These are phyloP conservation scores for Brassica cretica DNA, from an alignment of 345 rosid genomes.

Conservation along the genomic window DNA sequence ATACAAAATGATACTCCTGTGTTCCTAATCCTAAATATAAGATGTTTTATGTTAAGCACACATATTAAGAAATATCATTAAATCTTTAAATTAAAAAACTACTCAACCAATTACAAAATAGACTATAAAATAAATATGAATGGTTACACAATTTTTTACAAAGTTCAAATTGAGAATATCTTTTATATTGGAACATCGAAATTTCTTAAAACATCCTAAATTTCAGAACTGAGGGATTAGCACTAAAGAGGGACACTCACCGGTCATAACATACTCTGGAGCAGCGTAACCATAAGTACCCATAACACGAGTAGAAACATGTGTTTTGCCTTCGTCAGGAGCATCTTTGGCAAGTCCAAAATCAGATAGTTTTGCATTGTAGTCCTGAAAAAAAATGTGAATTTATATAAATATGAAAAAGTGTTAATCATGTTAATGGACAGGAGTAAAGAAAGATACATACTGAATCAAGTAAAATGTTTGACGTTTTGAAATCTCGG, in stretches of 20 bases:
- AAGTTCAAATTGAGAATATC: too few relatives aligned
- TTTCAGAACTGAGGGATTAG: not conserved
- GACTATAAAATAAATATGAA: too few relatives aligned
- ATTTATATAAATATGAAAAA: not conserved
- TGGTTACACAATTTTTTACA: too few relatives aligned
- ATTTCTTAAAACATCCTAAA: too few relatives aligned
- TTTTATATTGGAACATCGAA: too few relatives aligned
- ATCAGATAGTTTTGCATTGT: conserved; percentile 93
- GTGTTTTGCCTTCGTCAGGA: conserved; percentile 98
- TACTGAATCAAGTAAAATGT: conserved; percentile 79
- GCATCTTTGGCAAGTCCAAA: conserved; percentile 99
- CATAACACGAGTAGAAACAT: conserved; percentile 97
- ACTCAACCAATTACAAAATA: too few relatives aligned
- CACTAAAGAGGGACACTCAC: conserved; percentile 44
- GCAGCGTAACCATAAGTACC: conserved; percentile 99
- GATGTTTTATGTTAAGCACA: too few relatives aligned
- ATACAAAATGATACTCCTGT: too few relatives aligned
- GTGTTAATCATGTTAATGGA: not conserved
- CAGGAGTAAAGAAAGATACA: conserved; percentile 23
- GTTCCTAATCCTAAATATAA: too few relatives aligned
- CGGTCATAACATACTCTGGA: conserved; percentile 98
- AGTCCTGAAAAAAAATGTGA: conserved; percentile 54
- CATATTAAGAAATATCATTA: too few relatives aligned
- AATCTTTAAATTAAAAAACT: too few relatives aligned
- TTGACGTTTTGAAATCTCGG: conserved; percentile 84